These are phyloP conservation scores for Scutellaria galericulata DNA, from an alignment of 257 asterid species.

Conservation along the genomic window DNA sequence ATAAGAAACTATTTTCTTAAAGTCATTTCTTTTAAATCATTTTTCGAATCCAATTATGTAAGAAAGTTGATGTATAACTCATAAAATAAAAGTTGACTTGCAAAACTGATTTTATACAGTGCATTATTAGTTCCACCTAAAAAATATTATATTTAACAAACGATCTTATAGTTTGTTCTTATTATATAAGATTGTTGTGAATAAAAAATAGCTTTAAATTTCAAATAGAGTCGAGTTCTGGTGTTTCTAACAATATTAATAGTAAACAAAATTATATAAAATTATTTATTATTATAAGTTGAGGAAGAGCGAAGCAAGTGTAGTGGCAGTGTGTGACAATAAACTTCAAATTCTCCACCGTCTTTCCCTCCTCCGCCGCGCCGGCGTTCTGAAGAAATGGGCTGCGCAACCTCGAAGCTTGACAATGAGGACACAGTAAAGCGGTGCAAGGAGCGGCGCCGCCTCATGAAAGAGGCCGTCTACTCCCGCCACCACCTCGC, in stretches of 20 bases:
- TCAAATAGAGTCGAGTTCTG: too few species aligned
- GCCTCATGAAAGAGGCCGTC: conserved; percentile 81
- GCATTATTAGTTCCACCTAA: too few species aligned
- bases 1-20: too few species aligned
- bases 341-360: conserved; percentile 11
- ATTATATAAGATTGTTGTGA: not conserved
- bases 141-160: too few species aligned
- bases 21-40: too few species aligned
- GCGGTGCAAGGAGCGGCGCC: conserved; percentile 93
- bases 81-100: too few species aligned
- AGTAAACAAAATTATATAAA: not conserved
- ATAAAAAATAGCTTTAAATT: not conserved
- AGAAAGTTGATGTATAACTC: too few species aligned
- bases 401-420: conserved; percentile 84
- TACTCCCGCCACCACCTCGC: conserved; percentile 83
- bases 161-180: too few species aligned
- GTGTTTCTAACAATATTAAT: not conserved
- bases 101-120: too few species aligned
- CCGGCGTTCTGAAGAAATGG: conserved; percentile 47
- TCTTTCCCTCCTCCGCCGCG: conserved; percentile 2
- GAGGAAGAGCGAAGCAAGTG: conserved; percentile 18
- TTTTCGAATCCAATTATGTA: too few species aligned
- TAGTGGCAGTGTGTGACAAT: conserved; percentile 18
- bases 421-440: conserved; percentile 90
- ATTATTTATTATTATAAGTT: conserved; percentile 19